phyloP scores from a whole-genome alignment of 352 stramenopile genomes.

The Thraustochytrium sp. region DNA sequence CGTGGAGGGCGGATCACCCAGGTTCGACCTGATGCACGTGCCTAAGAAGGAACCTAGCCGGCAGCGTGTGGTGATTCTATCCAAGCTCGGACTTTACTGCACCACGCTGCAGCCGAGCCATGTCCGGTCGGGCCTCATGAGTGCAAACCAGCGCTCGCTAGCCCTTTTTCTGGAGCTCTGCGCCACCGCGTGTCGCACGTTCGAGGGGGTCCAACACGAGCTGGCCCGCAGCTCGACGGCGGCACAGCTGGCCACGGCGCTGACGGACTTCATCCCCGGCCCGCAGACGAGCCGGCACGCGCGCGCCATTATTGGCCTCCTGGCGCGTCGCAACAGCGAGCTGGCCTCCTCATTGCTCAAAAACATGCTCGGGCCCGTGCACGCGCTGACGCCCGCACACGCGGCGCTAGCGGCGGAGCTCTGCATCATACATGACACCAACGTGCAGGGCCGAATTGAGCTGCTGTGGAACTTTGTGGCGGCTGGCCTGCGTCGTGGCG shows the following conservation, averaged over 20 bases:
- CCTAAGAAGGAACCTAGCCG: neutral
- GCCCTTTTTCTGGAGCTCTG: slow-evolving; percentile 41
- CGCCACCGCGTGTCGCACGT: slow-evolving; percentile 35
- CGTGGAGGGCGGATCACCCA: neutral
- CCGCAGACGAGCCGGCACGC: slow-evolving; percentile 37
- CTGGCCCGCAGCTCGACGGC: slow-evolving; percentile 1
- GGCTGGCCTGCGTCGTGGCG: neutral
- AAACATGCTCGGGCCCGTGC: slow-evolving; percentile 24
- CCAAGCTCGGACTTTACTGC: neutral
- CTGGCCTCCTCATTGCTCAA: slow-evolving; percentile 5
- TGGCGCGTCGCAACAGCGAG: neutral
- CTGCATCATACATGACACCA: slow-evolving; percentile 6
- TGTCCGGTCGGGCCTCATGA: neutral
- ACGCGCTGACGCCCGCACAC: slow-evolving; percentile 34
- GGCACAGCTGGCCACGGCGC: neutral
- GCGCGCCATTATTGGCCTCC: slow-evolving; percentile 5
- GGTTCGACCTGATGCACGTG: slow-evolving; percentile 22
- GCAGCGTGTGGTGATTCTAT: neutral
- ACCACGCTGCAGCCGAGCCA: slow-evolving; percentile 6
- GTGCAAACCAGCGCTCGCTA: slow-evolving; percentile 24
- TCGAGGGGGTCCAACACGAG: neutral
- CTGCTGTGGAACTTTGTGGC: slow-evolving; percentile 27
- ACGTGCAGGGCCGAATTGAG: neutral
- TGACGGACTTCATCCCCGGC: slow-evolving; percentile 18
- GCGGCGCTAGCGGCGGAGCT: slow-evolving; percentile 28